A percentile compares a stretch with the other conserved stretches of the same genome.
These are phyloP conservation scores for Zymoseptoria ardabiliae DNA, from an alignment of 2,329 filamentous ascomycete genomes.

Conservation along the genomic window DNA sequence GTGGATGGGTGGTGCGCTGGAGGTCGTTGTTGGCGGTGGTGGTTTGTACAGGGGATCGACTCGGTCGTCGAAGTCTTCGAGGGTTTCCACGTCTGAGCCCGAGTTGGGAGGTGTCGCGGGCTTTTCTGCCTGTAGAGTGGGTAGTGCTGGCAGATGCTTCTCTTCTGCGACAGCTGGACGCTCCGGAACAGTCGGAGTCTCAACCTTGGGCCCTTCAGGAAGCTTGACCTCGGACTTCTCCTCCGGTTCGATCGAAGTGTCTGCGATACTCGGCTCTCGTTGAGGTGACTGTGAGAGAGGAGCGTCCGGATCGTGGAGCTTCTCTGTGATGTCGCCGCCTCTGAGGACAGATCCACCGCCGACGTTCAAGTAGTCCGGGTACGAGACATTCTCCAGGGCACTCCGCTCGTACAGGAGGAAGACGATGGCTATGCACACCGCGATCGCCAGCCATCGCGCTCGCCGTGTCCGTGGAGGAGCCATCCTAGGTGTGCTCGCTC, in stretches of 20 bases:
- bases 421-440: slow-evolving; percentile 18
- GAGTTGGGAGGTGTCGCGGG: neutral
- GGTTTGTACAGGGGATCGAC: neutral
- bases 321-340: neutral
- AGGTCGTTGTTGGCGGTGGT: neutral
- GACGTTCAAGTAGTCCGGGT: slow-evolving; percentile 11
- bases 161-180: neutral
- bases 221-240: neutral
- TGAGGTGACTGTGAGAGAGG: neutral
- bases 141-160: neutral
- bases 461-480: slow-evolving; percentile 14
- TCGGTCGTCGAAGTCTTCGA: neutral
- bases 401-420: slow-evolving; percentile 22
- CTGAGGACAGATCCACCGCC: slow-evolving; percentile 18
- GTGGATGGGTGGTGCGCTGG: slow-evolving; percentile 35
- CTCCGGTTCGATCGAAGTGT: neutral
- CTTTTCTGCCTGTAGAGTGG: neutral
- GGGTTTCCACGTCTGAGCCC: neutral
- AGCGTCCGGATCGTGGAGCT: slow-evolving; percentile 3
- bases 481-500: too few species aligned
- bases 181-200: neutral
- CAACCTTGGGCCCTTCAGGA: neutral
- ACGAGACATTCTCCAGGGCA: slow-evolving; percentile 6
- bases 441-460: slow-evolving; percentile 19
- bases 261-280: neutral